Base-by-base conservation (phyloP, 2,329 filamentous ascomycete species). In the Thyridium curvatum region DNA sequence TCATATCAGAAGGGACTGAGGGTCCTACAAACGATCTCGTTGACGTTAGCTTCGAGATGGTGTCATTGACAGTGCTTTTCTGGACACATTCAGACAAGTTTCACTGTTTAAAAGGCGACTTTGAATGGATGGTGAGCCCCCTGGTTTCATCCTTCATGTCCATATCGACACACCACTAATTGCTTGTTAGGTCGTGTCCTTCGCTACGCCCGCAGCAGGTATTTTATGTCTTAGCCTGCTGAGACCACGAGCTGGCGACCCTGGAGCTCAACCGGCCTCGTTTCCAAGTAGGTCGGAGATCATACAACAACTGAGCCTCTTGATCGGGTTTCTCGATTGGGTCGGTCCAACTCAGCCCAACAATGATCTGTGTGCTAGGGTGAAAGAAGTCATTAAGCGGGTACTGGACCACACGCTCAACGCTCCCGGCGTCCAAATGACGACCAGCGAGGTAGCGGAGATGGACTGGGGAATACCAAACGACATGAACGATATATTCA, bases 281-380 rank as follows among this genome's bases (percentile, higher is more conserved):
- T 55, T 28, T 46, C 58, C 12, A 50, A 53, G 12, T 3, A 60
- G 67, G 1, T 72, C 69, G 1, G 64, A 60, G 31, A 69, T 74
- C 8, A 65, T 74, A 28, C 70, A 74, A 45, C 69, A 74, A 39
- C 58, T 75, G 2, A 71, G 66, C 41, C 62, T 74, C 2, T 54
- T 75, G 0, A 61, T 72, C 3, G 69, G 67, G 0, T 74, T 73
- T 39, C 57, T 74, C 10, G 68, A 71, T 37, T 74, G 71, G 71
- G 59, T 74, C 2, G 58, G 60, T 4, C 67, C 68, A 0, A 60
- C 62, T 2, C 66, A 66, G 0, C 68, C 70, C 2, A 74, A 74
- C 26, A 65, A 63, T 6, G 60, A 66, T n/a, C 53, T 74, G 6
- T 74, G 69, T 46, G 54, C 50, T 14, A 57, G 66, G 15, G 69